Evolutionary conservation across 139 green algal species (phyloP).

Genomic region (Volvox africanus): DNA sequence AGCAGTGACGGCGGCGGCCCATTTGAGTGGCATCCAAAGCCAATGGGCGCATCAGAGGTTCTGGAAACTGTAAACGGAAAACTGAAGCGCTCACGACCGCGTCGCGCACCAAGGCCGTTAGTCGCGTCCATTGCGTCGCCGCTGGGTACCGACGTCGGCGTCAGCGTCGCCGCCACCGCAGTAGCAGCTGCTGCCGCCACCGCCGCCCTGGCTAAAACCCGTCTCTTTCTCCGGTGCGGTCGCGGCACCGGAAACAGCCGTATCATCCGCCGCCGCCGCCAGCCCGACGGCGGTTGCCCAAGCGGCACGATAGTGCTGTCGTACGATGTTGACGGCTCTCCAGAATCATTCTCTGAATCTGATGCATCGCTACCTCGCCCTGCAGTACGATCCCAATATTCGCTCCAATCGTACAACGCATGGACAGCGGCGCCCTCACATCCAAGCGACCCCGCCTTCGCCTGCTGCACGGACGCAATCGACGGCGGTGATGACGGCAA

Average conservation of each 20-base stretch:
- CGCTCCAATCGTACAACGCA: too few species aligned
- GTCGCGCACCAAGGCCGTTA: too few species aligned
- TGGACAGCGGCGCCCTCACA: too few species aligned
- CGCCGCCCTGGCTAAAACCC: not conserved
- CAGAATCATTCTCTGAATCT: too few species aligned
- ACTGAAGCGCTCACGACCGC: not conserved
- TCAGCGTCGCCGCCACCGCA: not conserved
- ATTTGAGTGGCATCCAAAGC: not conserved
- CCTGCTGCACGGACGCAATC: too few species aligned
- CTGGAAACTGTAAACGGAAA: conserved; percentile 21
- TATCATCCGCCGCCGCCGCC: not conserved
- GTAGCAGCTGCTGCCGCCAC: not conserved
- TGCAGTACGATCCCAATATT: too few species aligned
- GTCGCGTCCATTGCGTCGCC: too few species aligned
- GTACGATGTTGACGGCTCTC: conserved; percentile 1
- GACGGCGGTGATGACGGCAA: too few species aligned
- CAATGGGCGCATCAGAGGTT: conserved; percentile 16
- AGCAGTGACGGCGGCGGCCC: not conserved
- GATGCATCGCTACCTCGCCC: too few species aligned
- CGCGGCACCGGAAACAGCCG: not conserved
- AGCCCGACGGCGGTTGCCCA: not conserved
- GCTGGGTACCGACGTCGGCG: not conserved
- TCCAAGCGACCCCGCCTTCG: too few species aligned
- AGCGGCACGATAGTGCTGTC: not conserved
- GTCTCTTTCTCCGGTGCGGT: not conserved